phyloP scores from a whole-genome alignment of 495 filamentous ascomycete genomes.

The Endocarpon pusillum region DNA sequence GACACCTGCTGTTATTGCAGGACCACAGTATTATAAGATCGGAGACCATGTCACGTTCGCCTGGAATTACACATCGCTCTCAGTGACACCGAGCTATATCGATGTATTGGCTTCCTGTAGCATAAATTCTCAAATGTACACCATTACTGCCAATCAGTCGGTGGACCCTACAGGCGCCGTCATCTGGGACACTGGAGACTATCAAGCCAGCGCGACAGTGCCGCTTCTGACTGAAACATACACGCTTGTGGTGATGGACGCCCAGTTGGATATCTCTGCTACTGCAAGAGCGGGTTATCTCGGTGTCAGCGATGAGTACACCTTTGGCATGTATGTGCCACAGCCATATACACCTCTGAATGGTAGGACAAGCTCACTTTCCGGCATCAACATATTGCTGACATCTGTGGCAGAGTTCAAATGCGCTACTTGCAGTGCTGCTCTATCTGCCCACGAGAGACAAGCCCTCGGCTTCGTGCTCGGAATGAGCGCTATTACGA shows the following conservation, averaged over 20 bases:
- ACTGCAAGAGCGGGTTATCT: slow-evolving; percentile 57
- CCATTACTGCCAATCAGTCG: slow-evolving; percentile 46
- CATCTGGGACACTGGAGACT: slow-evolving; percentile 67
- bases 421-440: slow-evolving; percentile 59
- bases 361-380: slow-evolving; percentile 27
- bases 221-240: slow-evolving; percentile 59
- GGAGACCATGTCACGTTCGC: slow-evolving; percentile 68
- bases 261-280: slow-evolving; percentile 41
- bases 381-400: slow-evolving; percentile 1
- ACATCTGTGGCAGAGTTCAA: slow-evolving; percentile 24
- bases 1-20: slow-evolving; percentile 41
- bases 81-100: slow-evolving; percentile 55
- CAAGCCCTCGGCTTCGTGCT: slow-evolving; percentile 55
- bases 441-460: slow-evolving; percentile 42
- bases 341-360: slow-evolving; percentile 44
- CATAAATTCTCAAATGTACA: slow-evolving; percentile 44
- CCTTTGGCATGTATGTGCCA: slow-evolving; percentile 69
- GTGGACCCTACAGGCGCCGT: slow-evolving; percentile 37
- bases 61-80: slow-evolving; percentile 91
- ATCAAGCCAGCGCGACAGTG: slow-evolving; percentile 40
- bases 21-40: slow-evolving; percentile 71
- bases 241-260: slow-evolving; percentile 71
- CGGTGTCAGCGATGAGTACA: slow-evolving; percentile 38
- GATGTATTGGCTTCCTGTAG: slow-evolving; percentile 73
- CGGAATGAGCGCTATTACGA: slow-evolving; percentile 57